phyloP scores from a whole-genome alignment of 177 flowering plant genomes.

The Vitis hybrid region DNA sequence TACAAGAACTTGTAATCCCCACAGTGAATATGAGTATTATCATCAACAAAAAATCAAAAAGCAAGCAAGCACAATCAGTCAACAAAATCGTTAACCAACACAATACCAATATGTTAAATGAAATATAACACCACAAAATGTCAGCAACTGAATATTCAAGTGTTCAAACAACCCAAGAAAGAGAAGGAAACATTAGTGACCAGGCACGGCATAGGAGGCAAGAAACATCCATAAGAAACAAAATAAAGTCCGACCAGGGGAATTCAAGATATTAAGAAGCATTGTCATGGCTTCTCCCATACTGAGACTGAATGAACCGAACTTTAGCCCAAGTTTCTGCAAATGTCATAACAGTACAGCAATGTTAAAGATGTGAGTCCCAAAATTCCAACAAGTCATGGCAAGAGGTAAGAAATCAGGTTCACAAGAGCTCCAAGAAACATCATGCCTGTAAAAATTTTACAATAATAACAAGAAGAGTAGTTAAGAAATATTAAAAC shows the following conservation, averaged over 20 bases:
- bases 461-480: conserved; percentile 36
- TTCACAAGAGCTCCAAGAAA: conserved; percentile 76
- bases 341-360: conserved; percentile 91
- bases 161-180: conserved; percentile 9
- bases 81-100: conserved; percentile 12
- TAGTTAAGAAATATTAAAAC: conserved; percentile 32
- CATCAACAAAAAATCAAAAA: conserved; percentile 8
- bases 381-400: conserved; percentile 90
- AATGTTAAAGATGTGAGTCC: conserved; percentile 91
- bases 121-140: conserved; percentile 18
- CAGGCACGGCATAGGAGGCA: conserved; percentile 15
- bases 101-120: conserved; percentile 7
- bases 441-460: conserved; percentile 76
- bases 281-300: conserved; percentile 15
- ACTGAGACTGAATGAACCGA: conserved; percentile 18
- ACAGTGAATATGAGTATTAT: conserved; percentile 9
- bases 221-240: conserved; percentile 18
- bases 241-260: conserved; percentile 19
- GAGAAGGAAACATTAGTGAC: conserved; percentile 21
- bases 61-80: conserved; percentile 1
- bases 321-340: conserved; percentile 55
- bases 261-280: conserved; percentile 4
- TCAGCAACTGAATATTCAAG: conserved; percentile 19
- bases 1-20: conserved; percentile 10
- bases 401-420: conserved; percentile 86